Conservation (phyloP, 1,139 yeast species). For the Keqinozyma sinolaborantium region DNA sequence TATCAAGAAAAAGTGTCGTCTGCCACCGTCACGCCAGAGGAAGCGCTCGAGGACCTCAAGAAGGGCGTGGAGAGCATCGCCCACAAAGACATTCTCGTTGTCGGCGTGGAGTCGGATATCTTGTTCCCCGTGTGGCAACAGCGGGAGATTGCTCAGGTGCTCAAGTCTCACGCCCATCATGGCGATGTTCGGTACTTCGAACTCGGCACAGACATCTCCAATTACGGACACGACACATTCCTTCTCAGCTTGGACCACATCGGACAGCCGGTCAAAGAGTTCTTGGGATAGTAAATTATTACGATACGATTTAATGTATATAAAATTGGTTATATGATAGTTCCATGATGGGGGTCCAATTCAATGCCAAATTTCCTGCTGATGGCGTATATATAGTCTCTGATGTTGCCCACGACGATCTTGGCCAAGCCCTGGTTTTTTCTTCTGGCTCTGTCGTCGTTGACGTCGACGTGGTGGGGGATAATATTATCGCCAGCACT, state of each 20-base stretch:
- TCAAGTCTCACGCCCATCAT: slow-evolving; percentile 28
- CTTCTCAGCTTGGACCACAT: slow-evolving; percentile 73
- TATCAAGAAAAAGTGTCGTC: slow-evolving; percentile 46
- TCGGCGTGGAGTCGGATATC: slow-evolving; percentile 90
- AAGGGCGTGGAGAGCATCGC: slow-evolving; percentile 64
- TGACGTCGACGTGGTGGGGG: slow-evolving; percentile 53
- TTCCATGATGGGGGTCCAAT: slow-evolving; percentile 56
- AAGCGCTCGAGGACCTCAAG: slow-evolving; percentile 56
- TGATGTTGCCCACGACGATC: slow-evolving; percentile 52
- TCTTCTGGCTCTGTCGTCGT: slow-evolving; percentile 26
- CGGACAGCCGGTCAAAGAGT: slow-evolving; percentile 70
- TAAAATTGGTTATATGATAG: slow-evolving; percentile 31
- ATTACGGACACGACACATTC: slow-evolving; percentile 91
- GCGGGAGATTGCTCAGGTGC: slow-evolving; percentile 66
- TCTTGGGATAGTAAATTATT: slow-evolving; percentile 27
- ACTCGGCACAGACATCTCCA: slow-evolving; percentile 68
- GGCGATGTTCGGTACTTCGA: slow-evolving; percentile 59
- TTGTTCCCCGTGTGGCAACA: slow-evolving; percentile 96
- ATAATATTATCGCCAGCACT: slow-evolving; percentile 90
- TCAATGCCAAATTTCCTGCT: slow-evolving; percentile 60
- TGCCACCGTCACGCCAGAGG: slow-evolving; percentile 43
- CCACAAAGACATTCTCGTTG: slow-evolving; percentile 65
- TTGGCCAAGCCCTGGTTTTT: slow-evolving; percentile 47
- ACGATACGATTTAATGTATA: not conserved
- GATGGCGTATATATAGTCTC: slow-evolving; percentile 47